Conservation (phyloP, 352 stramenopile species). For the Phytophthora vignae region DNA sequence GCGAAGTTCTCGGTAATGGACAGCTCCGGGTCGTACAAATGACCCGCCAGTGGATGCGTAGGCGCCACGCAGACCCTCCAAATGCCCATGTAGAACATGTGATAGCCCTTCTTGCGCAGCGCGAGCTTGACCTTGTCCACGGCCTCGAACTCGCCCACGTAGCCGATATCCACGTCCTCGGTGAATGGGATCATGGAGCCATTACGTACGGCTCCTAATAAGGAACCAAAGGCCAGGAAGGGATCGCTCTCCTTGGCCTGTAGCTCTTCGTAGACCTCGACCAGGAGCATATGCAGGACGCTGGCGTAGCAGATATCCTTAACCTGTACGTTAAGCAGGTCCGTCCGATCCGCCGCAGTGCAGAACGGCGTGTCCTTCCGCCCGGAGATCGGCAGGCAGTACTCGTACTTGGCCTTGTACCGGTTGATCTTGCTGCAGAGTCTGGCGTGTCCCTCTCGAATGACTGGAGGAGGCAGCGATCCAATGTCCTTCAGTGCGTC, state of each 20-base stretch:
- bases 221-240: background rate
- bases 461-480: background rate
- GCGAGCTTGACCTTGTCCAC: background rate
- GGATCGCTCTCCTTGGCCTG: background rate
- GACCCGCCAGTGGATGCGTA: conserved; percentile 10
- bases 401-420: conserved; percentile 11
- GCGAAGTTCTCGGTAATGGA: conserved; percentile 5
- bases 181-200: background rate
- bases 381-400: background rate
- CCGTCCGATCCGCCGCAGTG: conserved; percentile 43
- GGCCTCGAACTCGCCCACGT: conserved; percentile 2
- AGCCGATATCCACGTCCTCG: background rate
- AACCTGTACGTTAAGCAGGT: conserved; percentile 30
- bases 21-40: conserved; percentile 39
- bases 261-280: background rate
- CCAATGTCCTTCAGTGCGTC: background rate
- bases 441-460: background rate
- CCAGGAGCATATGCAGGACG: background rate
- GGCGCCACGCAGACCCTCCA: conserved; percentile 40
- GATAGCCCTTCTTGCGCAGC: conserved; percentile 48
- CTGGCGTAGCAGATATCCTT: background rate
- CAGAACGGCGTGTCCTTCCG: conserved; percentile 39
- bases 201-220: background rate
- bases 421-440: background rate
- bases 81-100: conserved; percentile 43